These are phyloP conservation scores for Aspergillus leporis DNA, from an alignment of 495 filamentous ascomycete genomes.

Conservation along the genomic window DNA sequence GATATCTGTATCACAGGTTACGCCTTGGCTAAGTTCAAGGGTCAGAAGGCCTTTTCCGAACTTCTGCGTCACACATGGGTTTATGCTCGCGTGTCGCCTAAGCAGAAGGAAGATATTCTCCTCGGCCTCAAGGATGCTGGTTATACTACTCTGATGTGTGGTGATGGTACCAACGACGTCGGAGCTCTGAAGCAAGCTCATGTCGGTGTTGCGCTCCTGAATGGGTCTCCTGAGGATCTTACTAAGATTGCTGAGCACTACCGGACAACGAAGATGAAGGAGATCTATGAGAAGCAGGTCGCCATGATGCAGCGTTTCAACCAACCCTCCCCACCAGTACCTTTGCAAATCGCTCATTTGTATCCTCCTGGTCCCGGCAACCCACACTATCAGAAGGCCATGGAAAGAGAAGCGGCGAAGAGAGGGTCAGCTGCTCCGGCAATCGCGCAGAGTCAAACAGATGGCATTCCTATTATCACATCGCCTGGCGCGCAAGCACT, in stretches of 20 bases:
- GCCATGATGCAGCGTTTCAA: conserved; percentile 90
- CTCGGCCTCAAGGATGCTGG: conserved; percentile 92
- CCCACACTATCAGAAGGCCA: conserved; percentile 93
- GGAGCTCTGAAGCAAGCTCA: conserved; percentile 98
- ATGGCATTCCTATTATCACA: conserved; percentile 65
- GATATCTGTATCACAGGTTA: conserved; percentile 97
- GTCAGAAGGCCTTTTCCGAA: conserved; percentile 66
- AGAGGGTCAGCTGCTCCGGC: conserved; percentile 55
- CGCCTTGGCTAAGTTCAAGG: conserved; percentile 86
- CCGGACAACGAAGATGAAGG: conserved; percentile 94
- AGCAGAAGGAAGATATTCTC: conserved; percentile 98
- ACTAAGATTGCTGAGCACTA: conserved; percentile 89
- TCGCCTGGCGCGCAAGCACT: conserved; percentile 70
- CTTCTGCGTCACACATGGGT: conserved; percentile 93
- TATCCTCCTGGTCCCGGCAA: conserved; percentile 91
- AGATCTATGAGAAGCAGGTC: conserved; percentile 95
- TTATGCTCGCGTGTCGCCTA: conserved; percentile 95
- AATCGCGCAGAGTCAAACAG: conserved; percentile 40
- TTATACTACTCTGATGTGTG: conserved; percentile 98
- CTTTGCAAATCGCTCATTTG: conserved; percentile 84
- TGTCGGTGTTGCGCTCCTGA: conserved; percentile 92
- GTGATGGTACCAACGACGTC: conserved; percentile 98
- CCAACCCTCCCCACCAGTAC: conserved; percentile 86
- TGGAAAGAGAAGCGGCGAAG: conserved; percentile 75
- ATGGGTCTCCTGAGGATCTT: conserved; percentile 89